Evolutionary conservation across 192 early-diverging fungal genomes (phyloP).

Genomic region (Gigaspora rosea): DNA sequence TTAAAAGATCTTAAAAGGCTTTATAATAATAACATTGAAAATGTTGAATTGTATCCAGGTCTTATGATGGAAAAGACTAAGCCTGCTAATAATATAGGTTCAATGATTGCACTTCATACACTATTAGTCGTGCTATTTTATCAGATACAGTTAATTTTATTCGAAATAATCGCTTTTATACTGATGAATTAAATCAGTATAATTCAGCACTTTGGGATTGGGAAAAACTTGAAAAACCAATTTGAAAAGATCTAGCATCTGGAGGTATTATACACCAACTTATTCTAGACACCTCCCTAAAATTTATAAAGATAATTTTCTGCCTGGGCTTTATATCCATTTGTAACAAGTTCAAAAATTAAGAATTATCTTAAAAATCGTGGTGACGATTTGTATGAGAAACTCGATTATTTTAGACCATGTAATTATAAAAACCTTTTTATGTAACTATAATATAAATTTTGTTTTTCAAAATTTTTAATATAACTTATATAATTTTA

Average conservation of each 20-base stretch:
- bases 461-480: no score
- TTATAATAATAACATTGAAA: constrained; percentile 40
- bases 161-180: constrained; percentile 52
- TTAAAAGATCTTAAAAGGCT: constrained; percentile 41
- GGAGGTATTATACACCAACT: neutral
- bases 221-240: constrained; percentile 27
- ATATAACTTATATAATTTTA: no score
- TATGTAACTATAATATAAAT: no score
- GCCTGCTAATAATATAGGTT: neutral
- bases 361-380: neutral
- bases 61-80: constrained; percentile 47
- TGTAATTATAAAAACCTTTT: no score
- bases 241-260: neutral
- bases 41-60: constrained; percentile 54
- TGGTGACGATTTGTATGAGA: neutral
- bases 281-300: neutral
- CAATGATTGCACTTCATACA: constrained; percentile 47
- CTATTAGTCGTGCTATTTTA: constrained; percentile 48
- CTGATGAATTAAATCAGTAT: constrained; percentile 42
- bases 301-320: neutral
- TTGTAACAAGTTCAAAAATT: neutral
- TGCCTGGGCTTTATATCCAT: neutral
- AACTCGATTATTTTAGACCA: no score
- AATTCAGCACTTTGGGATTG: constrained; percentile 52
- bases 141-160: constrained; percentile 51